phyloP scores from a whole-genome alignment of 345 rosid species.

The Citrus glauca region DNA sequence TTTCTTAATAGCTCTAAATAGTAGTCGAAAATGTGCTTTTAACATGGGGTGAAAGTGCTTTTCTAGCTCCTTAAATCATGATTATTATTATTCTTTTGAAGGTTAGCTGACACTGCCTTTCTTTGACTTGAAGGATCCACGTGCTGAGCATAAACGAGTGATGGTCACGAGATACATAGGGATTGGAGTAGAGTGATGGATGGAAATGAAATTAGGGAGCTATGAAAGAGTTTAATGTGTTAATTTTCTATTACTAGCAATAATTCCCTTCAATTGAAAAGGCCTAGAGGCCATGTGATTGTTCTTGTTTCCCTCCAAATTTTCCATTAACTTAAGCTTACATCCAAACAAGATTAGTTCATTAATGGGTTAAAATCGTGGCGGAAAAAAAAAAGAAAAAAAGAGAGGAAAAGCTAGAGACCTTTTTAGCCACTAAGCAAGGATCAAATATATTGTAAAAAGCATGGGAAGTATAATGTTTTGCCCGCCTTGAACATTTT shows the following conservation, averaged over 20 bases:
- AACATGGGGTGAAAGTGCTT: slow-evolving; percentile 20
- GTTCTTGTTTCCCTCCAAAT: not conserved
- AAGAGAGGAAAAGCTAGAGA: not conserved
- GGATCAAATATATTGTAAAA: not conserved
- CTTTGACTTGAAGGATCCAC: slow-evolving; percentile 20
- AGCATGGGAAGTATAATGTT: not conserved
- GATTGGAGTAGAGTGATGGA: slow-evolving; percentile 16
- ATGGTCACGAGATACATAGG: slow-evolving; percentile 18
- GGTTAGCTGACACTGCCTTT: slow-evolving; percentile 5
- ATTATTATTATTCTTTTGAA: slow-evolving; percentile 14
- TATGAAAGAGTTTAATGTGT: not conserved
- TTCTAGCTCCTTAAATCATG: not conserved
- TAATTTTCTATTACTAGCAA: slow-evolving; percentile 8
- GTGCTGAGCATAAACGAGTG: slow-evolving; percentile 19
- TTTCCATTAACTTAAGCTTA: not conserved
- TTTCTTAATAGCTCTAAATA: not conserved
- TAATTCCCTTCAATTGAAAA: slow-evolving; percentile 13
- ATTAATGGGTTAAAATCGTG: slow-evolving; percentile 1
- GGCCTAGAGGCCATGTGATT: slow-evolving; percentile 14
- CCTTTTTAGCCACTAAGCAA: slow-evolving; percentile 7
- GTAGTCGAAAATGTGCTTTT: slow-evolving; percentile 10
- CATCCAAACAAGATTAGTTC: not conserved
- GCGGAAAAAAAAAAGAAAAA: not conserved
- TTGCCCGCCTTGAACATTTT: slow-evolving; percentile 1
- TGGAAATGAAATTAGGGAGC: not conserved